These are phyloP conservation scores for Sclerospora graminicola DNA, from an alignment of 352 stramenopile species.

Conservation along the genomic window DNA sequence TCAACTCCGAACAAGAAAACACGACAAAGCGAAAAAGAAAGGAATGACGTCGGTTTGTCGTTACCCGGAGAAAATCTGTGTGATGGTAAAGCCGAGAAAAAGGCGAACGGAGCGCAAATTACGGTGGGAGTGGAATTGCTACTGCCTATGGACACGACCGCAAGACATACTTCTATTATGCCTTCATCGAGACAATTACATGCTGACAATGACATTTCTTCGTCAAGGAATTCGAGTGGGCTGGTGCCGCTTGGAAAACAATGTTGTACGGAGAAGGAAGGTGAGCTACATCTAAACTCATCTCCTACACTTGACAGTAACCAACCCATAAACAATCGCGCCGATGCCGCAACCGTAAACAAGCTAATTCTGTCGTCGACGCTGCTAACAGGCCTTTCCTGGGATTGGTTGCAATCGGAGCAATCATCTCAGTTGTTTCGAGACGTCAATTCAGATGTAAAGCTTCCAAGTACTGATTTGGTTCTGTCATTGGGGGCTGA, in stretches of 20 bases:
- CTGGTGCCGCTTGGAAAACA: too few relatives aligned
- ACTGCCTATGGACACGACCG: slow-evolving; percentile 20
- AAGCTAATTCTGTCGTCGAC: slow-evolving; percentile 34
- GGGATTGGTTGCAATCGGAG: slow-evolving; percentile 51
- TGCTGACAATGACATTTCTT: too few relatives aligned
- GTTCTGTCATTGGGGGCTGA: slow-evolving; percentile 12
- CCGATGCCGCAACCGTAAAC: too few relatives aligned
- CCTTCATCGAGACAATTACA: slow-evolving; percentile 4
- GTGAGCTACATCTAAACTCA: too few relatives aligned
- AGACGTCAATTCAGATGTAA: too few relatives aligned
- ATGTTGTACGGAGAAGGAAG: too few relatives aligned
- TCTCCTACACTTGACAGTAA: too few relatives aligned
- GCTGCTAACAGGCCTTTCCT: slow-evolving; percentile 28
- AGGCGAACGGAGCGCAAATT: slow-evolving; percentile 2
- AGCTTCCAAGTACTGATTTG: slow-evolving; percentile 9
- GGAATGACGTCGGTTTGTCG: slow-evolving; percentile 1
- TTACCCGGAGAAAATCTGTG: background rate
- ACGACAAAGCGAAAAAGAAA: slow-evolving; percentile 6
- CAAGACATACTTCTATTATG: slow-evolving; percentile 1
- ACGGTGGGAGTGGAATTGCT: slow-evolving; percentile 20
- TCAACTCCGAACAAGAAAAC: slow-evolving; percentile 20
- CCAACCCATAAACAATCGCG: too few relatives aligned
- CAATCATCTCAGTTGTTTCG: slow-evolving; percentile 29
- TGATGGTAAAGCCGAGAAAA: background rate
- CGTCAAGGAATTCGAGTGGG: too few relatives aligned